Evolutionary conservation across 129 eudicot genomes (phyloP).

Genomic region (Gnaphalium uliginosum): DNA sequence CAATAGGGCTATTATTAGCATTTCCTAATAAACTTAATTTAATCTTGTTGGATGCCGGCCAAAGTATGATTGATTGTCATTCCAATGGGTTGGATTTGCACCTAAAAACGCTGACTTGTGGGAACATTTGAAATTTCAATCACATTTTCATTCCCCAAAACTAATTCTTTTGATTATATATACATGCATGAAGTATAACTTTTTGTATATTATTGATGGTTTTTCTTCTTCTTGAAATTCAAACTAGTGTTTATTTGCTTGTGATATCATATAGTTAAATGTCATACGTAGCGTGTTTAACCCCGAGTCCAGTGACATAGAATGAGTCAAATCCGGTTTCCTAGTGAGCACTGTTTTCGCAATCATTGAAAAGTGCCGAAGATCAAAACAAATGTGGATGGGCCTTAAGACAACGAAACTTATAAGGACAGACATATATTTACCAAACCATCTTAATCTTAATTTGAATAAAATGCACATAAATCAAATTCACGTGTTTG

Average conservation of each 20-base stretch:
- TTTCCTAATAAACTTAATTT: too few relatives aligned
- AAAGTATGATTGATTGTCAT: slow-evolving; percentile 14
- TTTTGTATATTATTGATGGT: too few relatives aligned
- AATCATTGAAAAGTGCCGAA: slow-evolving; percentile 5
- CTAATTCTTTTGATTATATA: background rate
- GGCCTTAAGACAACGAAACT: slow-evolving; percentile 17
- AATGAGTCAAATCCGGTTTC: background rate
- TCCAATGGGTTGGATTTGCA: slow-evolving; percentile 12
- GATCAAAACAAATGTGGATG: slow-evolving; percentile 19
- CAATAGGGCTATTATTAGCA: too few relatives aligned
- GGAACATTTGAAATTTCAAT: background rate
- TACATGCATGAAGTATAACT: background rate
- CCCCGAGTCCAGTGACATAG: background rate
- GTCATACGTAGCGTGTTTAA: background rate
- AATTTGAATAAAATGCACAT: background rate
- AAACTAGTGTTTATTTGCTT: too few relatives aligned
- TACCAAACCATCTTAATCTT: slow-evolving; percentile 8
- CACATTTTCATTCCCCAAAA: background rate
- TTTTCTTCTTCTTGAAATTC: background rate
- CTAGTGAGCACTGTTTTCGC: slow-evolving; percentile 7
- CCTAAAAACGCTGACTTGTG: slow-evolving; percentile 14
- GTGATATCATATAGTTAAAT: background rate
- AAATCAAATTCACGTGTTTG: background rate
- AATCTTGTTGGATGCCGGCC: slow-evolving; percentile 21
- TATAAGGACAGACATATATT: slow-evolving; percentile 11